Evolutionary conservation across 2,329 filamentous ascomycete genomes (phyloP), one percentile per base, ranked within the genome.

Genomic region (Westerdykella sp.): DNA sequence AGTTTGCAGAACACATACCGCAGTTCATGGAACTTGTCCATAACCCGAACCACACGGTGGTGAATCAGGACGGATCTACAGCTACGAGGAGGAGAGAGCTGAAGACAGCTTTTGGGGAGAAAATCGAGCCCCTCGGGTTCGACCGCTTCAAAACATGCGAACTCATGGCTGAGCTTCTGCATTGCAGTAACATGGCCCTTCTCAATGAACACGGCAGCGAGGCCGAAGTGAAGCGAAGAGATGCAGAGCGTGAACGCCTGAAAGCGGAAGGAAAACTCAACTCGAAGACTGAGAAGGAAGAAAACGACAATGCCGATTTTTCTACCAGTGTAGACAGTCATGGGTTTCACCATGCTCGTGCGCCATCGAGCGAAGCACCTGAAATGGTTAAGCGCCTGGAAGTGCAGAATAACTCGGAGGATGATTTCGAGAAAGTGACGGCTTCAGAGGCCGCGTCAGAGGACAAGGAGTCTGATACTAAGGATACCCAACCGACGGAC

Each of bases 121-220:
- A 85, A 65, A 90, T 98, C 41, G 89, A 97, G 66, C 91, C 93
- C 4, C 77, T 98, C 9, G 93, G 93, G 2, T 98, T 98, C 62
- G 93, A 98, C 68, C 79, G 93, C 15, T 98, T 98, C 75, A 98
- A 98, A 74, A 97, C 93, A 0, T 98, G 93, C 67, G 93, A 98
- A 69, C 75, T 98, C 46, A 97, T 98, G 93, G 93, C 93, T 1
- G 93, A 98, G 68, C 74, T 98, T 36, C 72, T 98, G 32, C 93
- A 98, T 67, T 98, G 93, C 69, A 97, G 91, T 66, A 98, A 98
- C 64, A 98, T 98, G 93, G 90, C 87, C 5, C 73, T 98, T 30
- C 73, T 98, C 52, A 98, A 98, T 62, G 90, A 97, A 63, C 74
- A 81, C 9, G 93, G 91, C 25, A 90, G 89, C 10, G 90, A 98